Percentiles rank a stretch among this genome's conserved stretches.
Evolutionary conservation across 106 monocot species (phyloP).

Genomic region (Platanthera zijinensis): DNA sequence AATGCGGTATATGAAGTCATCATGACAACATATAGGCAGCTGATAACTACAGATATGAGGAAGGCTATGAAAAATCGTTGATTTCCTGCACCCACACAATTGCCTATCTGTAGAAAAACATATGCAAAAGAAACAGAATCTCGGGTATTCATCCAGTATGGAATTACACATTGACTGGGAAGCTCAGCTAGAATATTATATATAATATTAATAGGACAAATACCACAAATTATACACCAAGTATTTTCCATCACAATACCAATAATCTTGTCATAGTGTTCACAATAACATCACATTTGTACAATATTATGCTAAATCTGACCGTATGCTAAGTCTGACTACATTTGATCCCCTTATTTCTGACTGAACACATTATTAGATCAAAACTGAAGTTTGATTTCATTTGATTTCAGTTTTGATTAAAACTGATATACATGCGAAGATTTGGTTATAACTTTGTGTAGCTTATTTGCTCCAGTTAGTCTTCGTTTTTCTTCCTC

Average conservation of each 20-base stretch:
- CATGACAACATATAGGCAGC: constrained; percentile 47
- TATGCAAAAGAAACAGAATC: not conserved
- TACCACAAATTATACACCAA: not conserved
- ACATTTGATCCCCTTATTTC: too few species aligned
- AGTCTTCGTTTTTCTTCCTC: too few species aligned
- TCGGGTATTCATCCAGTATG: not conserved
- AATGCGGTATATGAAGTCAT: constrained; percentile 46
- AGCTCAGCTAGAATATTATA: not conserved
- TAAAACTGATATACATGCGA: too few species aligned
- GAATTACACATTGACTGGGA: not conserved
- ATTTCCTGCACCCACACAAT: constrained; percentile 89
- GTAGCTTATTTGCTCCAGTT: too few species aligned
- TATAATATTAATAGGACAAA: not conserved
- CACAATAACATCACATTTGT: not conserved
- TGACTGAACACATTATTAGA: too few species aligned
- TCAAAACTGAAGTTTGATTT: too few species aligned
- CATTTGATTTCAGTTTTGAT: too few species aligned
- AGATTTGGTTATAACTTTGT: too few species aligned
- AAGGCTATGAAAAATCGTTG: constrained; percentile 65
- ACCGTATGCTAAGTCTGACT: too few species aligned
- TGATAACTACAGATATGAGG: constrained; percentile 57
- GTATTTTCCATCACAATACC: not conserved
- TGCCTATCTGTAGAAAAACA: constrained; percentile 65
- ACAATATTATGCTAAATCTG: not conserved
- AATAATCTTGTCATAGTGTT: not conserved